Evolutionary conservation across 768 basidiomycete species (phyloP).

Genomic region (Termitomyces sp.): DNA sequence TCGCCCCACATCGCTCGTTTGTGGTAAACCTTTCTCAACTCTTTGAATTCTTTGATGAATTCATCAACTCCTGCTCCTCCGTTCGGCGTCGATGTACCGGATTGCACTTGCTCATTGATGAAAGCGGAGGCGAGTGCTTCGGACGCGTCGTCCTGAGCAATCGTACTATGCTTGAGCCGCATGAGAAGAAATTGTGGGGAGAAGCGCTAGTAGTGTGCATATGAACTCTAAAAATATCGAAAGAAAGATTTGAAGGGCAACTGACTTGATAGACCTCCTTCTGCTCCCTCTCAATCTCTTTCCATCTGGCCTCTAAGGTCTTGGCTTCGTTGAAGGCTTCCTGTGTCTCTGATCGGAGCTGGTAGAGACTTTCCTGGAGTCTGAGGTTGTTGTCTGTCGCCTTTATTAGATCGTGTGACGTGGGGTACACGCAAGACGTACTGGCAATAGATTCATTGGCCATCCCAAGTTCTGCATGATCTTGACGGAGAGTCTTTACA

Average conservation of each 20-base stretch:
- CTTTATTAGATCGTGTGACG: slow-evolving; percentile 5
- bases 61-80: slow-evolving; percentile 68
- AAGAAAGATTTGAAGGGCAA: not conserved
- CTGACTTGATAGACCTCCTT: slow-evolving; percentile 82
- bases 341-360: slow-evolving; percentile 77
- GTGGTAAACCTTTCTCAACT: slow-evolving; percentile 85
- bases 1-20: slow-evolving; percentile 90
- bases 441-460: slow-evolving; percentile 88
- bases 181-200: slow-evolving; percentile 85
- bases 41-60: slow-evolving; percentile 87
- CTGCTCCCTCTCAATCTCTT: slow-evolving; percentile 85
- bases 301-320: slow-evolving; percentile 76
- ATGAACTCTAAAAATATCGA: not conserved
- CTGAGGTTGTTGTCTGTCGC: slow-evolving; percentile 67
- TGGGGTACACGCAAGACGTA: slow-evolving; percentile 34
- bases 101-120: slow-evolving; percentile 51
- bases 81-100: slow-evolving; percentile 33
- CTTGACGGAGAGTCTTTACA: slow-evolving; percentile 72
- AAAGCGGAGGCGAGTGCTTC: slow-evolving; percentile 84
- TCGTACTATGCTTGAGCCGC: slow-evolving; percentile 83
- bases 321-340: slow-evolving; percentile 88
- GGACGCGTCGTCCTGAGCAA: slow-evolving; percentile 86
- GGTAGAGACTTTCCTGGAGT: slow-evolving; percentile 72
- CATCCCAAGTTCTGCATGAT: slow-evolving; percentile 72
- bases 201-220: slow-evolving; percentile 54